Evolutionary conservation across 345 rosid genomes (phyloP), one percentile per base, ranked within the genome.

Genomic region (Eutrema yunnanense): DNA sequence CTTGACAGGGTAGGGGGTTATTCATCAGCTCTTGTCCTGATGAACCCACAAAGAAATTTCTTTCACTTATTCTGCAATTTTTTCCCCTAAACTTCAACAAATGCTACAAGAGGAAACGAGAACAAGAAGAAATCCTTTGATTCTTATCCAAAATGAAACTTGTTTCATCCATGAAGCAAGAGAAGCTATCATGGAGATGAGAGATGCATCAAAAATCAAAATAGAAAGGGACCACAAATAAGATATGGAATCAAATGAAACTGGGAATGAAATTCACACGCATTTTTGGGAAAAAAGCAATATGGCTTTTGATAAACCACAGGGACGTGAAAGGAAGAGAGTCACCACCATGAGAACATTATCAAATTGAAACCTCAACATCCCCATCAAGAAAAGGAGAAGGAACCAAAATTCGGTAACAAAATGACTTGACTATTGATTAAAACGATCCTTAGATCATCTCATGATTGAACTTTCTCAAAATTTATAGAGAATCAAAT

Each of bases 21-120:
- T 73, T 81, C 80, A 81, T 81, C 47, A 65, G 64, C 65, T 82
- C 87, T 78, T 78, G 80, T 79, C 73, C 85, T 42, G 82, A 75
- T 58, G 83, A 73, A 73, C 77, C 83, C 78, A 84, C 68, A 79
- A 80, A 56, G 80, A 61, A 48, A 51, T 29, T 41, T 63, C 46
- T 6, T 32, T 38, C 22, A 7, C 64, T 1, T 43, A 46, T 11
- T 29, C 36, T 14, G 26, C 51, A 32, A n/a, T 13, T n/a, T 14
- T 38, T n/a, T 19, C 3, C 6, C 11, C 14, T 32, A 6, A 42
- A 33, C 69, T 29, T 62, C 5, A 57, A 29, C 22, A 26, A 26
- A 46, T 19, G 48, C 11, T 8, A 6, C 58, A 65, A 74, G 54
- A 58, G 50, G 43, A 55, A 68, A 32, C 4, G 29, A 34, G 29